A percentile compares a stretch with the other conserved stretches of the same genome.
phyloP scores from a whole-genome alignment of 164 flowering plant genomes.

The Euptelea pleiosperma region DNA sequence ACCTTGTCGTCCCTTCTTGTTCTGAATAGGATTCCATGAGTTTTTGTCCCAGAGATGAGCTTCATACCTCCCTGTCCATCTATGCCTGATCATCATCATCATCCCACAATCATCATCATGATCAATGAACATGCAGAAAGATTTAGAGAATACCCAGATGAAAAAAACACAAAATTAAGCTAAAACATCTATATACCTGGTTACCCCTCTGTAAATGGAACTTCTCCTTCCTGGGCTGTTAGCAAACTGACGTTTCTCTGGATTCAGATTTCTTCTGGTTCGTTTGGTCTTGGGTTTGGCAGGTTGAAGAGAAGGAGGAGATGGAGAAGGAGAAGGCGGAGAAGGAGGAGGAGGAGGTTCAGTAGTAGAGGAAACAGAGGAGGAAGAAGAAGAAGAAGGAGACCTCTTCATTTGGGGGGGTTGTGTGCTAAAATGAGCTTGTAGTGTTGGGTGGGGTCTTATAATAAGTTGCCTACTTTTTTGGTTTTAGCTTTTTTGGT shows the following conservation, averaged over 20 bases:
- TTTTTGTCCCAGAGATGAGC: constrained; percentile 97
- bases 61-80: constrained; percentile 95
- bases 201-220: constrained; percentile 92
- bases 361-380: constrained; percentile 15
- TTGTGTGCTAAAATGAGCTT: neutral
- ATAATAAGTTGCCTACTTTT: constrained; percentile 4
- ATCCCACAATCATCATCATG: no score
- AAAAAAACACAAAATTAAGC: neutral
- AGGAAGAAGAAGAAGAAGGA: constrained; percentile 29
- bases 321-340: constrained; percentile 13
- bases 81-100: constrained; percentile 50
- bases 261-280: constrained; percentile 11
- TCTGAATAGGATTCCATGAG: constrained; percentile 70
- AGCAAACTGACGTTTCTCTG: constrained; percentile 19
- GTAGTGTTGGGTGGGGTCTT: neutral
- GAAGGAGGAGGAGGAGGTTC: neutral
- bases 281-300: constrained; percentile 29
- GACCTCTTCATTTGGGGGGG: constrained; percentile 35
- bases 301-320: constrained; percentile 15
- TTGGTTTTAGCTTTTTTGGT: constrained; percentile 15
- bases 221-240: constrained; percentile 42
- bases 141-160: constrained; percentile 8
- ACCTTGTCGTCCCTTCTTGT: constrained; percentile 97
- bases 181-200: constrained; percentile 43
- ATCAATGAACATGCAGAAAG: constrained; percentile 27